These are phyloP conservation scores for Chrysoporthe puriensis DNA, from an alignment of 2,329 filamentous ascomycete genomes.

Conservation along the genomic window DNA sequence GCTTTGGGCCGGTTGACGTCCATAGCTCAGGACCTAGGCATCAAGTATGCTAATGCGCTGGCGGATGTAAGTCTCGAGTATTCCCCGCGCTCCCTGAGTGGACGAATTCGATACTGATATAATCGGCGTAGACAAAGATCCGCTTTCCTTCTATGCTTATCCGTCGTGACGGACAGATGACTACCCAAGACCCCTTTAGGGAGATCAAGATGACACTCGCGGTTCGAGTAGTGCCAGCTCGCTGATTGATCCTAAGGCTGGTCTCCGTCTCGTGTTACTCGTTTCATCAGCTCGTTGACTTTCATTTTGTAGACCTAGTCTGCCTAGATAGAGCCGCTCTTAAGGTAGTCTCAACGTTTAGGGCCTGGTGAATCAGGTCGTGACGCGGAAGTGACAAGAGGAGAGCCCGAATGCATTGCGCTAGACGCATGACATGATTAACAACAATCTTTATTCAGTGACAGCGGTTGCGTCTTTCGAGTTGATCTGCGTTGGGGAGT, in stretches of 20 bases:
- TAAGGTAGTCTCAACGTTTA: not conserved
- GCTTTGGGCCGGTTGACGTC: slow-evolving; percentile 55
- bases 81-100: not conserved
- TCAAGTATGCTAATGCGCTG: slow-evolving; percentile 62
- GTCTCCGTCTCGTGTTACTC: not conserved
- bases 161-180: slow-evolving; percentile 54
- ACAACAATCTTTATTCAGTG: not conserved
- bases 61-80: slow-evolving; percentile 45
- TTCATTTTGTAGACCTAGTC: not conserved
- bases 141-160: slow-evolving; percentile 67
- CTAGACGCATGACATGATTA: not conserved
- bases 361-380: not conserved
- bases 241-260: no score
- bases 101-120: not conserved
- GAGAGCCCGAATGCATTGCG: not conserved
- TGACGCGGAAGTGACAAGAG: not conserved
- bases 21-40: slow-evolving; percentile 58
- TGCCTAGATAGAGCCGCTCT: not conserved
- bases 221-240: not conserved
- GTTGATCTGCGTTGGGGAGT: not conserved
- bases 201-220: slow-evolving; percentile 20
- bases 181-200: slow-evolving; percentile 30
- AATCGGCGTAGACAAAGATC: slow-evolving; percentile 52
- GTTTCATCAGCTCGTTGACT: not conserved
- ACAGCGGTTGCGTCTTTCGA: not conserved